Conservation (phyloP, 805 yeast genomes). For the Naumovozyma baii region DNA sequence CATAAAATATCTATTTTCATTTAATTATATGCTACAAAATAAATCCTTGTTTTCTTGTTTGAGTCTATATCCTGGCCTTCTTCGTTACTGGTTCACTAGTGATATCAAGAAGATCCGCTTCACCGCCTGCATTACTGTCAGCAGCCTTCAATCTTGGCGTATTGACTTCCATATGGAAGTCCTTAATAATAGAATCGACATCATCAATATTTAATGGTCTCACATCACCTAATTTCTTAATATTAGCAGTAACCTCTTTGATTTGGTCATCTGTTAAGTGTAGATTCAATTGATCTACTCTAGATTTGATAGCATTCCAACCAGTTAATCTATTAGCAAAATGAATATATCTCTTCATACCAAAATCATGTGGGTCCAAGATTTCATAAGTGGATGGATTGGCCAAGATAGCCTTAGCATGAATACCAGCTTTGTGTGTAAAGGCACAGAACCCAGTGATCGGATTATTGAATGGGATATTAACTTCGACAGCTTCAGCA, state of each 20-base stretch:
- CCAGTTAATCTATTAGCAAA: slow-evolving; percentile 97
- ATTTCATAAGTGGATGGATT: slow-evolving; percentile 99
- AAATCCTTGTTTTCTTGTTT: not conserved
- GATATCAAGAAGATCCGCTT: slow-evolving; percentile 3
- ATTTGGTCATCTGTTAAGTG: slow-evolving; percentile 83
- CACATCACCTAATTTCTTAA: slow-evolving; percentile 89
- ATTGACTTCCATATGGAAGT: slow-evolving; percentile 69
- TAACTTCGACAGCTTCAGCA: slow-evolving; percentile 95
- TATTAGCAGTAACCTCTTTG: slow-evolving; percentile 89
- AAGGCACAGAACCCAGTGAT: slow-evolving; percentile 99
- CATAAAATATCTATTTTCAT: too few species aligned
- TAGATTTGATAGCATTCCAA: slow-evolving; percentile 97
- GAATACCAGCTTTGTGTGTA: slow-evolving; percentile 99
- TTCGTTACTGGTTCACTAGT: slow-evolving; percentile 25
- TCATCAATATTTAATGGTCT: slow-evolving; percentile 92
- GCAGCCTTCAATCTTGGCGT: slow-evolving; percentile 39
- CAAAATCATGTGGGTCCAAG: slow-evolving; percentile 88
- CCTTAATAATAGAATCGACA: slow-evolving; percentile 93
- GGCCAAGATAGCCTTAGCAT: slow-evolving; percentile 96
- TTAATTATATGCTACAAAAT: too few species aligned
- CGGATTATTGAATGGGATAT: slow-evolving; percentile 96
- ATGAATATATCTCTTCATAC: slow-evolving; percentile 91
- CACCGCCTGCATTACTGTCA: slow-evolving; percentile 7
- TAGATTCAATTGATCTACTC: slow-evolving; percentile 94
- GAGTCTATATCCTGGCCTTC: slow-evolving; percentile 17